Conservation (phyloP, 2,329 filamentous ascomycete genomes). For the Phaeosphaeriaceae sp. region DNA sequence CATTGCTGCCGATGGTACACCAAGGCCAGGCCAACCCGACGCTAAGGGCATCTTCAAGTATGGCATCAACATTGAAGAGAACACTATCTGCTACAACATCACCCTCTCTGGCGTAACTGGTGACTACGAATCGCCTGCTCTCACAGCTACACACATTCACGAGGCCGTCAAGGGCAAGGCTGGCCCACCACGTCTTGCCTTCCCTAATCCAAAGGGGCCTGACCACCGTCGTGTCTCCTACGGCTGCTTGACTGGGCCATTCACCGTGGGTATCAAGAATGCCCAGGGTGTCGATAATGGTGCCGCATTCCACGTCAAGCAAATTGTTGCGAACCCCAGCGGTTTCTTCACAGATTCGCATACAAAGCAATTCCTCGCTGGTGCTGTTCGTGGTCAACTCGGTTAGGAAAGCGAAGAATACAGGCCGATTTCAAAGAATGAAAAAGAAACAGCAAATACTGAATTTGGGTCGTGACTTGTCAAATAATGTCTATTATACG, state of each 20-base stretch:
- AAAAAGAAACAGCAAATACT: too few relatives aligned
- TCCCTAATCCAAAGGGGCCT: conserved; percentile 45
- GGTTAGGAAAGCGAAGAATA: too few relatives aligned
- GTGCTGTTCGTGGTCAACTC: conserved; percentile 60
- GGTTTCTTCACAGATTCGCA: conserved; percentile 63
- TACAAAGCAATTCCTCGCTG: conserved; percentile 56
- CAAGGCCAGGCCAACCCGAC: conserved; percentile 52
- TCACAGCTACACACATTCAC: conserved; percentile 63
- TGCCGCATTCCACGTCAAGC: conserved; percentile 55
- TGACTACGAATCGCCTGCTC: conserved; percentile 58
- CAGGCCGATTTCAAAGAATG: too few relatives aligned
- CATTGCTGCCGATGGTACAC: conserved; percentile 50
- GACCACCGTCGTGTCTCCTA: conserved; percentile 34
- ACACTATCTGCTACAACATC: conserved; percentile 59
- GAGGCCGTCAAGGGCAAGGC: conserved; percentile 54
- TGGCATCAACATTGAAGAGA: conserved; percentile 58
- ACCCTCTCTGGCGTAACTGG: conserved; percentile 58
- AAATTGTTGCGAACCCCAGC: conserved; percentile 59
- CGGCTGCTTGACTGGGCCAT: conserved; percentile 38
- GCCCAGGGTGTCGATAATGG: conserved; percentile 51
- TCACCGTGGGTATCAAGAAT: conserved; percentile 42
- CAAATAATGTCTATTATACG: too few relatives aligned
- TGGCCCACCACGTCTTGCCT: conserved; percentile 57
- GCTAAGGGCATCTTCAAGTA: conserved; percentile 59
- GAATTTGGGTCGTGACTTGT: too few relatives aligned